Percentiles rank a stretch among this genome's conserved stretches.
Evolutionary conservation across 1,284 basidiomycete species (phyloP).

Genomic region (Cutaneotrichosporon daszewskae): DNA sequence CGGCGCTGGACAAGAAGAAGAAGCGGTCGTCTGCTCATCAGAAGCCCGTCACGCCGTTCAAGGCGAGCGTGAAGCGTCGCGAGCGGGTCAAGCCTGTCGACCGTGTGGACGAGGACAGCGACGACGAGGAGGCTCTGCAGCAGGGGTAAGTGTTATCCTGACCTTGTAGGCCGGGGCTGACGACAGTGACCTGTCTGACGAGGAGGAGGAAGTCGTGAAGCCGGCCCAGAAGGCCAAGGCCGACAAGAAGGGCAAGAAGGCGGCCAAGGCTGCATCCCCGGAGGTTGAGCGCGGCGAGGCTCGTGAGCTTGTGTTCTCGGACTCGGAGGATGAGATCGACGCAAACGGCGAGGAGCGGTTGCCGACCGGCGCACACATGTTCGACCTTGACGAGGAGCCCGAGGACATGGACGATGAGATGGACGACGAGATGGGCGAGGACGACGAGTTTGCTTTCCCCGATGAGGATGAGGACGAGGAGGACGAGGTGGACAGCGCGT

Average conservation of each 20-base stretch:
- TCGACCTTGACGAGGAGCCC: slow-evolving; percentile 47
- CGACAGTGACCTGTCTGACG: slow-evolving; percentile 43
- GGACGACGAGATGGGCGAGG: slow-evolving; percentile 51
- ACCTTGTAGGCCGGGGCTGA: not conserved
- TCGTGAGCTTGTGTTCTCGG: slow-evolving; percentile 60
- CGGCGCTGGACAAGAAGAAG: slow-evolving; percentile 20
- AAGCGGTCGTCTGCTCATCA: slow-evolving; percentile 24
- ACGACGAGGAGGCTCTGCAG: slow-evolving; percentile 40
- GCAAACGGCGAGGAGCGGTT: slow-evolving; percentile 39
- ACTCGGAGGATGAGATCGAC: slow-evolving; percentile 57
- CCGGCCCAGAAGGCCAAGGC: slow-evolving; percentile 59
- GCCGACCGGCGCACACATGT: slow-evolving; percentile 42
- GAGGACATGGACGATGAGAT: slow-evolving; percentile 35
- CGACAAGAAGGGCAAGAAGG: slow-evolving; percentile 39
- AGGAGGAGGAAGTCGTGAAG: slow-evolving; percentile 46
- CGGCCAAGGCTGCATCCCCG: slow-evolving; percentile 34
- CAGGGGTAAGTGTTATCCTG: slow-evolving; percentile 38
- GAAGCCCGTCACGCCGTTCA: slow-evolving; percentile 26
- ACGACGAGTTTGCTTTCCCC: slow-evolving; percentile 30
- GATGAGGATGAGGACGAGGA: slow-evolving; percentile 45
- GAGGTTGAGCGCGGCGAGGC: slow-evolving; percentile 41
- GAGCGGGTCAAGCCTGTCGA: slow-evolving; percentile 35
- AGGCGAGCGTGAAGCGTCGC: slow-evolving; percentile 21
- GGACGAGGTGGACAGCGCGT: slow-evolving; percentile 50
- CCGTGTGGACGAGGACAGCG: slow-evolving; percentile 39